phyloP scores from a whole-genome alignment of 352 stramenopile genomes.

The Thalassiosira gravida region DNA sequence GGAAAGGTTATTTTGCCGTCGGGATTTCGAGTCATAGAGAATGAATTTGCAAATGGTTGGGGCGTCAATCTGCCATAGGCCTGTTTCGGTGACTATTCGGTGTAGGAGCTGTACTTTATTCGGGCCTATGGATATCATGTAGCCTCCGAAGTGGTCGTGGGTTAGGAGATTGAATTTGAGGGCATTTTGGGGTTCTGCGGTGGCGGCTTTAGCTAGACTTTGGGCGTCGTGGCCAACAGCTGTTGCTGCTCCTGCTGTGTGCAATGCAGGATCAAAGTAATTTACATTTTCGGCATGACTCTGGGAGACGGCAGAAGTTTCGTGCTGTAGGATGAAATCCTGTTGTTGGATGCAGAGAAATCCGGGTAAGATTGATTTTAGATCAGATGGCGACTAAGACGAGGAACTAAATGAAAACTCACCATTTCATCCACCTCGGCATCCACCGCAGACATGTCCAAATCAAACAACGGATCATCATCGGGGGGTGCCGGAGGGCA shows the following conservation, averaged over 20 bases:
- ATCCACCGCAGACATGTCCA: conserved; percentile 72
- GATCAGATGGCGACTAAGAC: background rate
- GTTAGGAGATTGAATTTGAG: conserved; percentile 81
- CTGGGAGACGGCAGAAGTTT: conserved; percentile 18
- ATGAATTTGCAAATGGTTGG: conserved; percentile 72
- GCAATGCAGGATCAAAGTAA: conserved; percentile 25
- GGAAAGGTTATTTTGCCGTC: conserved; percentile 41
- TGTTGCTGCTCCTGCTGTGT: background rate
- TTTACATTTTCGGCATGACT: conserved; percentile 22
- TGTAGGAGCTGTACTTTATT: conserved; percentile 69
- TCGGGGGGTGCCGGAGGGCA: conserved; percentile 54
- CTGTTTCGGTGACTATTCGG: conserved; percentile 72
- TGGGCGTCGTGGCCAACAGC: background rate
- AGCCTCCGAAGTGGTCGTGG: conserved; percentile 65
- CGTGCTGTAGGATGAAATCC: conserved; percentile 59
- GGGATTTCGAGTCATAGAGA: conserved; percentile 54
- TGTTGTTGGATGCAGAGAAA: conserved; percentile 1
- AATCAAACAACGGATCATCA: conserved; percentile 53
- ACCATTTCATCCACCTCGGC: conserved; percentile 66
- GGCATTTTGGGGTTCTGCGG: conserved; percentile 41
- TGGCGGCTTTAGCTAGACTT: conserved; percentile 22
- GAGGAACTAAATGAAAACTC: conserved; percentile 3
- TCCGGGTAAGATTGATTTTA: background rate
- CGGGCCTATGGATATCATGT: conserved; percentile 76
- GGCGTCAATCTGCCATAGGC: conserved; percentile 64